These are phyloP conservation scores for Camelina sativa DNA, from an alignment of 345 rosid genomes.

Conservation along the genomic window DNA sequence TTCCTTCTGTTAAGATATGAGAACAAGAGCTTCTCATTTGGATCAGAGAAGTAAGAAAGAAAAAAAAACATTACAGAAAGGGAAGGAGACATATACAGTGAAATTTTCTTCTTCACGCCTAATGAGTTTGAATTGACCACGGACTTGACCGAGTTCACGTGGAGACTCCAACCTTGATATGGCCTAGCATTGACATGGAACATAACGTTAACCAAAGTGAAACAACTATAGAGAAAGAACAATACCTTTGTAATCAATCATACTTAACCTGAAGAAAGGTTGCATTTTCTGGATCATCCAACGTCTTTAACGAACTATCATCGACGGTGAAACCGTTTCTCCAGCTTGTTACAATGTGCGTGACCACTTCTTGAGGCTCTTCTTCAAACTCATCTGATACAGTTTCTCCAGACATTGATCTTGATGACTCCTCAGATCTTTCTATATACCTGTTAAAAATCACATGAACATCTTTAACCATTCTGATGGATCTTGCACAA, in stretches of 20 bases:
- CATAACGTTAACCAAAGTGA: slow-evolving; percentile 2
- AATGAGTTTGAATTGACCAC: slow-evolving; percentile 57
- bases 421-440: slow-evolving; percentile 47
- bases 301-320: slow-evolving; percentile 61
- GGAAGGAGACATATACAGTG: slow-evolving; percentile 38
- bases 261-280: slow-evolving; percentile 61
- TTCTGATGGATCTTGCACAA: slow-evolving; percentile 61
- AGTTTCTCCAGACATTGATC: slow-evolving; percentile 4
- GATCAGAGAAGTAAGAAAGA: neutral
- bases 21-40: neutral
- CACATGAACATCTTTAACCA: slow-evolving; percentile 48
- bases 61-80: neutral
- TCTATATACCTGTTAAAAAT: slow-evolving; percentile 45
- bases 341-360: slow-evolving; percentile 62
- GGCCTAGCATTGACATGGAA: slow-evolving; percentile 9
- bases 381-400: slow-evolving; percentile 47
- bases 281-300: slow-evolving; percentile 70
- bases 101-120: slow-evolving; percentile 62
- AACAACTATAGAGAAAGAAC: neutral
- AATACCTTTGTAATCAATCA: neutral
- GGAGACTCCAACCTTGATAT: slow-evolving; percentile 62
- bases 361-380: neutral
- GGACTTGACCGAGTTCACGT: slow-evolving; percentile 54
- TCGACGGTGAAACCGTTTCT: slow-evolving; percentile 73
- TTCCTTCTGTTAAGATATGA: slow-evolving; percentile 44